Conservation (phyloP, 352 stramenopile species). For the Phytophthora cajani region DNA sequence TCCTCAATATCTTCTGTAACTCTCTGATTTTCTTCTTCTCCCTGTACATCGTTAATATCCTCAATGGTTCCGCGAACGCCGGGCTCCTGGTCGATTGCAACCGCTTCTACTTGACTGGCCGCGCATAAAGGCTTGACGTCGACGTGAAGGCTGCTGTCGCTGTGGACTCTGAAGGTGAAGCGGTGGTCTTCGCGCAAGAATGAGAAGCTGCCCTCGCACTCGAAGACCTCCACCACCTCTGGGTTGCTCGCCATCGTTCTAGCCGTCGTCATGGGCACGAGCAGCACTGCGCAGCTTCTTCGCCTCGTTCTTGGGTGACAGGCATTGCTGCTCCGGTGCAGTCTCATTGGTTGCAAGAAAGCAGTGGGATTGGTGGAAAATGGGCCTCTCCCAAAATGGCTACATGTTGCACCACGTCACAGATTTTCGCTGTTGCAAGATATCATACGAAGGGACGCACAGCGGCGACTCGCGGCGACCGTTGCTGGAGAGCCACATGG, state of each 20-base stretch:
- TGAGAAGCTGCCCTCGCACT: conserved; percentile 47
- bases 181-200: conserved; percentile 33
- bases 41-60: conserved; percentile 21
- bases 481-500: conserved; percentile 29
- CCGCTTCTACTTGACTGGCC: not conserved
- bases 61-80: conserved; percentile 9
- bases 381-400: not conserved
- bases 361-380: conserved; percentile 21
- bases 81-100: not conserved
- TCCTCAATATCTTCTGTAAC: not conserved
- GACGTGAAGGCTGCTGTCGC: conserved; percentile 44
- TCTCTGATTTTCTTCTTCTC: conserved; percentile 2
- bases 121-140: conserved; percentile 23
- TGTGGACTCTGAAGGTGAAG: conserved; percentile 46
- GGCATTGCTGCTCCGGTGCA: not conserved
- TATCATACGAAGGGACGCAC: conserved; percentile 21
- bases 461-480: conserved; percentile 26
- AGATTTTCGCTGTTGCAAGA: conserved; percentile 8
- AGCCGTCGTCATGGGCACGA: not conserved
- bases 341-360: conserved; percentile 18
- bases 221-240: conserved; percentile 41
- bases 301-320: conserved; percentile 15
- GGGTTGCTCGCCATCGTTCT: conserved; percentile 8
- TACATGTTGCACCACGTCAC: not conserved
- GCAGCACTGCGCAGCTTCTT: not conserved